A percentile compares a stretch with the other conserved stretches of the same genome.
phyloP scores from a whole-genome alignment of 371 early-diverging fungal species.

The Dentiscutata heterogama region DNA sequence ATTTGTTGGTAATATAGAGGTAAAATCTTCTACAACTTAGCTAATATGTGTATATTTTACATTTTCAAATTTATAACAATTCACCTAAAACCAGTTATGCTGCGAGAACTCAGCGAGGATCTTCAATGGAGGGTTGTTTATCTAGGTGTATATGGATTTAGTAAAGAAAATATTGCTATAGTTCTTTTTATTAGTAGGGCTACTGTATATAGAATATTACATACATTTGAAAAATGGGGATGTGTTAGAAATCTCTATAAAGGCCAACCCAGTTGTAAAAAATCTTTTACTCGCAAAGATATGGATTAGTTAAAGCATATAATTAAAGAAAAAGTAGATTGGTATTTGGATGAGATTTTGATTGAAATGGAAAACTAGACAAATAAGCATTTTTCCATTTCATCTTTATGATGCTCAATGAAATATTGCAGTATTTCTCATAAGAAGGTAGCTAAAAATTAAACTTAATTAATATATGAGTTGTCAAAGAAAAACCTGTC shows the following conservation, averaged over 20 bases:
- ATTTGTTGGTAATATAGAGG: no score
- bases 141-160: not conserved
- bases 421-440: conserved; percentile 26
- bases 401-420: not conserved
- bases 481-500: no score
- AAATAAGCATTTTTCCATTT: not conserved
- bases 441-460: conserved; percentile 22
- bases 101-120: not conserved
- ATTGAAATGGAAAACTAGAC: not conserved
- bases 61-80: no score
- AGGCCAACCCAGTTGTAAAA: no score
- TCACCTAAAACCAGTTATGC: not conserved
- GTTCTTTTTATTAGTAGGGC: no score
- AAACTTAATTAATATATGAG: no score
- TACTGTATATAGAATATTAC: not conserved
- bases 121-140: not conserved
- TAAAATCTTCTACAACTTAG: no score
- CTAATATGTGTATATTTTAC: no score
- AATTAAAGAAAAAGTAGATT: not conserved
- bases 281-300: no score
- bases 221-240: not conserved
- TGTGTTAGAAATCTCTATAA: not conserved
- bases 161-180: no score
- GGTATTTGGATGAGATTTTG: not conserved
- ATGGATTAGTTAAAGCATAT: not conserved